Percentiles rank a stretch among this genome's conserved stretches.
Evolutionary conservation across 257 asterid genomes (phyloP).

Genomic region (Solanum acaule): DNA sequence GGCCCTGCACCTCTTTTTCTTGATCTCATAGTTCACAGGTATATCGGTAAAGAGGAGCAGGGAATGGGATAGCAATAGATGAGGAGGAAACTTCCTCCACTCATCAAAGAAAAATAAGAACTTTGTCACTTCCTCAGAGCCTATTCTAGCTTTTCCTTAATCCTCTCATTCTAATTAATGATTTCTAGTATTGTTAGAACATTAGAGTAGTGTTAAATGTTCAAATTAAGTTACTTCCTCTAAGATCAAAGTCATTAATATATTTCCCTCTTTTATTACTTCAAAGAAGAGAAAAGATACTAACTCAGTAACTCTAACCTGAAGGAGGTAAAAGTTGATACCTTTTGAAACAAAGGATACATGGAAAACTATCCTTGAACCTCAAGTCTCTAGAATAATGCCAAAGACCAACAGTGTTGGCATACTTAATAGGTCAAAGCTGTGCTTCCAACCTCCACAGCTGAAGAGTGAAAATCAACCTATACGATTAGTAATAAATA

Average conservation of each 20-base stretch:
- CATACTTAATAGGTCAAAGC: background rate
- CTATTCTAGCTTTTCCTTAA: background rate
- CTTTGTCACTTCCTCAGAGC: background rate
- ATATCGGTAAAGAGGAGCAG: constrained; percentile 6
- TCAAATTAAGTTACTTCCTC: background rate
- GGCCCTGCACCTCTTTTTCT: constrained; percentile 38
- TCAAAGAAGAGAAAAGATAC: background rate
- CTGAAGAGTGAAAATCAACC: background rate
- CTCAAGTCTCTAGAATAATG: background rate
- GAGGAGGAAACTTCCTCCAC: background rate
- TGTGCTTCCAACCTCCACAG: background rate
- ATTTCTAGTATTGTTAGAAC: background rate
- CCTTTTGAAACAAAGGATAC: background rate
- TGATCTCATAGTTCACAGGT: constrained; percentile 26
- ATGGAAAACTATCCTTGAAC: background rate
- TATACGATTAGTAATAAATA: background rate
- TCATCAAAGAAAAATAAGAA: background rate
- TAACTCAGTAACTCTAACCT: background rate
- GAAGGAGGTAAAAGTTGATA: background rate
- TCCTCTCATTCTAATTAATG: background rate
- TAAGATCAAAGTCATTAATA: background rate
- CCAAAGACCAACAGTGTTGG: background rate
- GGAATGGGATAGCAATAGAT: background rate
- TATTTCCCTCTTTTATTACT: background rate
- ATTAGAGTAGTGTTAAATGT: background rate